phyloP scores from a whole-genome alignment of 768 basidiomycete species.

The Clavaria fumosa region DNA sequence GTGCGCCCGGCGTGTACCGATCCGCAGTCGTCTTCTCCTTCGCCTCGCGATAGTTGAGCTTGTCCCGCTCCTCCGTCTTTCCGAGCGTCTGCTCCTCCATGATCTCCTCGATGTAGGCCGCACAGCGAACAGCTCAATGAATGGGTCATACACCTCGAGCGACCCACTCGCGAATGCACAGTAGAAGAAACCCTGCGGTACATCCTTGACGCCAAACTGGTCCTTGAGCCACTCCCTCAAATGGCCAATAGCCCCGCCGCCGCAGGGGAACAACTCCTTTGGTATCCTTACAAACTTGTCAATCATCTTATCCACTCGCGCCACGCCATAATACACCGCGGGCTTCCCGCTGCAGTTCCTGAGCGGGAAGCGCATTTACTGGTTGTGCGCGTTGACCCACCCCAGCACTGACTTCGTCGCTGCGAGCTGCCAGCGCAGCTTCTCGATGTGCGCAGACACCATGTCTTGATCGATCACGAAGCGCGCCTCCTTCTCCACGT shows the following conservation, averaged over 20 bases:
- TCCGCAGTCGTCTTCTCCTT: slow-evolving; percentile 10
- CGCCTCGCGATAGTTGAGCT: slow-evolving; percentile 14
- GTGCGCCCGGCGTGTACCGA: neutral
- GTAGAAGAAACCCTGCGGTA: slow-evolving; percentile 28
- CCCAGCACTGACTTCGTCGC: slow-evolving; percentile 24
- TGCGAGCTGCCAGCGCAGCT: slow-evolving; percentile 23
- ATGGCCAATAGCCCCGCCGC: slow-evolving; percentile 13
- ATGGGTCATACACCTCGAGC: slow-evolving; percentile 22
- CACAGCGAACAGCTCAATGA: slow-evolving; percentile 23
- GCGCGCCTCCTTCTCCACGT: slow-evolving; percentile 13
- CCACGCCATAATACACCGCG: slow-evolving; percentile 19
- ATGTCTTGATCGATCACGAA: slow-evolving; percentile 25
- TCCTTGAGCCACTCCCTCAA: slow-evolving; percentile 15
- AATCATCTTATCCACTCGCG: slow-evolving; percentile 19
- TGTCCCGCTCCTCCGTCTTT: slow-evolving; percentile 15
- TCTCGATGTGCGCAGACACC: slow-evolving; percentile 22
- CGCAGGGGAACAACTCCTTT: slow-evolving; percentile 19
- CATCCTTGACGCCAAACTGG: slow-evolving; percentile 19
- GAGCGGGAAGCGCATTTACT: slow-evolving; percentile 24
- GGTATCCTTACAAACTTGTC: slow-evolving; percentile 21
- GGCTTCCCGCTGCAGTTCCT: slow-evolving; percentile 24
- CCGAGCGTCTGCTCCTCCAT: too few relatives aligned
- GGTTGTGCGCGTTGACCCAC: slow-evolving; percentile 25
- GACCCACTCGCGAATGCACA: slow-evolving; percentile 24
- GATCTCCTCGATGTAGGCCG: too few relatives aligned